Evolutionary conservation across 495 filamentous ascomycete genomes (phyloP).

Genomic region (Penicillium subrubescens): DNA sequence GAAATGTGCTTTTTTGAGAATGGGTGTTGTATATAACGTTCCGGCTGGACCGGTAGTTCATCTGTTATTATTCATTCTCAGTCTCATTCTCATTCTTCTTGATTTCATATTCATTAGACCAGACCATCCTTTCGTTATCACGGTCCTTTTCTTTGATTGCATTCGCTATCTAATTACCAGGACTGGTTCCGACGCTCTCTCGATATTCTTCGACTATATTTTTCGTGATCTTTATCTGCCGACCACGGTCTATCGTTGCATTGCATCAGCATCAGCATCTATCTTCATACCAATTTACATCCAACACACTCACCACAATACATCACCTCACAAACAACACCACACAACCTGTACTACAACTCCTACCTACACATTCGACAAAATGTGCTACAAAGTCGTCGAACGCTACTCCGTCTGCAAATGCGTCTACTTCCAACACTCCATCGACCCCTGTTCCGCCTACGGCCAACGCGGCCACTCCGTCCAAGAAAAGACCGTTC

Average conservation of each 20-base stretch:
- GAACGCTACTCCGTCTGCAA: constrained; percentile 79
- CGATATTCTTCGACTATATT: background rate
- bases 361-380: constrained; percentile 15
- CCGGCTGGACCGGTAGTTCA: background rate
- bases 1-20: background rate
- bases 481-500: constrained; percentile 71
- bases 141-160: constrained; percentile 1
- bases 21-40: background rate
- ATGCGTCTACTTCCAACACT: constrained; percentile 80
- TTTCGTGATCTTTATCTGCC: background rate
- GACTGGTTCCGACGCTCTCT: constrained; percentile 5
- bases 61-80: background rate
- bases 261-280: background rate
- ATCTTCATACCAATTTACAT: background rate
- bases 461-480: constrained; percentile 71
- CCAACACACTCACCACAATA: background rate
- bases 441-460: constrained; percentile 71
- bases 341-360: background rate
- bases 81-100: background rate
- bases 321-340: background rate
- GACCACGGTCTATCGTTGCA: background rate
- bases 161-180: background rate
- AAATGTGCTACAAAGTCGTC: constrained; percentile 73
- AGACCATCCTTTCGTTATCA: background rate
- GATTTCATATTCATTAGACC: background rate